These are phyloP conservation scores for Microsporum audouinii DNA, from an alignment of 2,329 filamentous ascomycete species.

Conservation along the genomic window DNA sequence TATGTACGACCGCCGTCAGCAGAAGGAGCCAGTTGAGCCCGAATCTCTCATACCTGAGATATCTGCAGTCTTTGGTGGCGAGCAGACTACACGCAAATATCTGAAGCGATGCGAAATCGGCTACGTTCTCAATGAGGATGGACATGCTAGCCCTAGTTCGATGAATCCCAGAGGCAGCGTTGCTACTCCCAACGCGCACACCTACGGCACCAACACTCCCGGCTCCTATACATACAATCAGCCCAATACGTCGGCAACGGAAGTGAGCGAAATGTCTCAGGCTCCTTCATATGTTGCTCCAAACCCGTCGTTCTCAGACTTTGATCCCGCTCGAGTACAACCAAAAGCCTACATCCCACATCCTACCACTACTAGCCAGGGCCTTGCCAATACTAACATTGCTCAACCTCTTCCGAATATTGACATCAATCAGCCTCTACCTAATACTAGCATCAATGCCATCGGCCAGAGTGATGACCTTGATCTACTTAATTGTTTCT, in stretches of 20 bases:
- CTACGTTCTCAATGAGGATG: slow-evolving; percentile 13
- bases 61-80: slow-evolving; percentile 19
- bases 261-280: background rate
- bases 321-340: background rate
- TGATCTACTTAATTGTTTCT: background rate
- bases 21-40: slow-evolving; percentile 14
- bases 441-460: background rate
- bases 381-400: background rate
- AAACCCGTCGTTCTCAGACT: background rate
- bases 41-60: slow-evolving; percentile 18
- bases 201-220: background rate
- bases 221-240: background rate
- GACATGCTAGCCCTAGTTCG: background rate
- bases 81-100: slow-evolving; percentile 19
- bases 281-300: background rate
- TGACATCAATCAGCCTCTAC: background rate
- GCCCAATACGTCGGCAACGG: background rate
- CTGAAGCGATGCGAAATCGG: slow-evolving; percentile 18
- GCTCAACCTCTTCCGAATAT: background rate
- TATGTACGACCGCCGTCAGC: slow-evolving; percentile 17
- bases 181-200: background rate
- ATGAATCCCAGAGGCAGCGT: background rate
- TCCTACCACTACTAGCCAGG: background rate
- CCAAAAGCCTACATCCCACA: slow-evolving; percentile 1
- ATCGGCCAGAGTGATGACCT: background rate